Evolutionary conservation across 1,139 yeast genomes (phyloP), one percentile per base, ranked within the genome.

Genomic region (Taphrina confusa): DNA sequence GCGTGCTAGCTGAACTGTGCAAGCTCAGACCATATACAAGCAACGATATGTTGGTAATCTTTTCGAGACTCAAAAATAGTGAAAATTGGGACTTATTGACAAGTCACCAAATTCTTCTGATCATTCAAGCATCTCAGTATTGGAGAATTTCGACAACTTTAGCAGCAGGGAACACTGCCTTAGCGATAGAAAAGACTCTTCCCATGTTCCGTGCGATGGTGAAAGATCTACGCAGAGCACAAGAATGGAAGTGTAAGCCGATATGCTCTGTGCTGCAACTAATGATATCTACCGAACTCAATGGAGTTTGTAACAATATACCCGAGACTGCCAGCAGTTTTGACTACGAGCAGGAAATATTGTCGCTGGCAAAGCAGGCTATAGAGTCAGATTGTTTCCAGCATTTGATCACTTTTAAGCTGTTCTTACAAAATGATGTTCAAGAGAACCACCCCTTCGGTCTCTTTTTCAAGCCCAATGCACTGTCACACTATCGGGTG

Each of bases 341-440:
- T 64, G 82, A 80, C 2, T 71, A 72, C 36, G 69, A 71, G 12
- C 73, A 71, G 37, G 81, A 79, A 40, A 76, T 83, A 45, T 72
- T 76, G 5, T 69, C 73, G 8, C 74, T 79, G 3, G 50, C 57
- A 1, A 78, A 80, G 60, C 72, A 72, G 64, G 85, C 81, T 60
- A 80, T 79, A 62, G 85, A 79, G 67, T 73, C 72, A 67, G 97
- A 97, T 28, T 95, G 90, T 0, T 74, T 91, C 66, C 98, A 92
- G 70, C 84, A 85, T 68, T 72, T 91, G 37, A 75, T 91, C 71
- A 80, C 87, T 18, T 73, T 84, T 40, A 72, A 4, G 66, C 71
- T 4, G 18, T 59, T 64, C 25, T 63, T 65, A 18, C 54, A 64
- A 9, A 50, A 58, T n/a, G 64, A 64, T 39, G 52, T 56, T n/a